These are phyloP conservation scores for Rubus parviflorus DNA, from an alignment of 306 rosid genomes.

Conservation along the genomic window DNA sequence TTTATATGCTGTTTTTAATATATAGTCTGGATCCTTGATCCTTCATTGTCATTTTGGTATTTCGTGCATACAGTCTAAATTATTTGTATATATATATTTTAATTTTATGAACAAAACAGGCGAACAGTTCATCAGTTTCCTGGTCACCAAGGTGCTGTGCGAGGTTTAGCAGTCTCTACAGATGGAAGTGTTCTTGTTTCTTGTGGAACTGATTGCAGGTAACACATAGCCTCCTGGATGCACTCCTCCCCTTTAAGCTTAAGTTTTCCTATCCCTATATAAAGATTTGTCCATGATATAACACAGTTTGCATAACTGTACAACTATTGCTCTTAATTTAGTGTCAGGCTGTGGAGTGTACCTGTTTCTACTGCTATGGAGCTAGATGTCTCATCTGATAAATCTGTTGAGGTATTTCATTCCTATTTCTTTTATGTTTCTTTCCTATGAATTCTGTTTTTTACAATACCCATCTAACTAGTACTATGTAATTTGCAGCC, in stretches of 20 bases:
- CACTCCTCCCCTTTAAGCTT: neutral
- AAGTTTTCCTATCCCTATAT: neutral
- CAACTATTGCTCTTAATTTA: slow-evolving; percentile 26
- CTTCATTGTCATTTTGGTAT: neutral
- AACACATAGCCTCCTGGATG: slow-evolving; percentile 33
- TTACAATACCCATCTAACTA: slow-evolving; percentile 16
- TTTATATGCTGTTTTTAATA: neutral
- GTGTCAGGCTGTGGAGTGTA: slow-evolving; percentile 84
- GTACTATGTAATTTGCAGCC: slow-evolving; percentile 55
- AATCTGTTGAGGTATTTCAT: slow-evolving; percentile 51
- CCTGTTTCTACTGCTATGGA: slow-evolving; percentile 53
- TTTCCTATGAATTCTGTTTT: neutral
- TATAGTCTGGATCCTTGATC: neutral
- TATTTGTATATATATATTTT: neutral
- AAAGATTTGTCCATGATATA: neutral
- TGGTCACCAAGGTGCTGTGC: slow-evolving; percentile 92
- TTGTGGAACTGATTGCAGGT: slow-evolving; percentile 94
- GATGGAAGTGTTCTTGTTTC: slow-evolving; percentile 83
- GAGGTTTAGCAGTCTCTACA: slow-evolving; percentile 71
- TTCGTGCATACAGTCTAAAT: slow-evolving; percentile 16
- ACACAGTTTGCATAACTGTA: neutral
- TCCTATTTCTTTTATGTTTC: neutral
- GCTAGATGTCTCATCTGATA: slow-evolving; percentile 36
- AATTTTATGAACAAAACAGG: slow-evolving; percentile 33
- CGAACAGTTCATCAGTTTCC: slow-evolving; percentile 73